Percentiles rank a stretch among this genome's conserved stretches.
These are phyloP conservation scores for Pichia norvegensis DNA, from an alignment of 1,139 yeast genomes.

Conservation along the genomic window DNA sequence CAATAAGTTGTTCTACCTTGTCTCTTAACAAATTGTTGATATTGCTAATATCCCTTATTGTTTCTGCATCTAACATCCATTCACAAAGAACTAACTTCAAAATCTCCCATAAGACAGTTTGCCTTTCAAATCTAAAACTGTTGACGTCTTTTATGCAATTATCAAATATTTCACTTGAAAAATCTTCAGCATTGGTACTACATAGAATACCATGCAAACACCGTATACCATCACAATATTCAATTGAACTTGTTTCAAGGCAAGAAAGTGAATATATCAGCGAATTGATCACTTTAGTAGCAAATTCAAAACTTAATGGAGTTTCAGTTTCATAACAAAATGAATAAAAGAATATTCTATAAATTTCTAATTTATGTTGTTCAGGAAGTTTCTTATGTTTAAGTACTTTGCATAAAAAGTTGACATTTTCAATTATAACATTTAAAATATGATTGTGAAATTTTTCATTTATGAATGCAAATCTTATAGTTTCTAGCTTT, in stretches of 20 bases:
- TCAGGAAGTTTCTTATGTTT: neutral
- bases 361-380: slow-evolving; percentile 7
- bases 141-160: slow-evolving; percentile 2
- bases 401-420: slow-evolving; percentile 1
- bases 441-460: slow-evolving; percentile 5
- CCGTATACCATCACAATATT: slow-evolving; percentile 2
- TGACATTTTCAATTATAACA: slow-evolving; percentile 1
- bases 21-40: neutral
- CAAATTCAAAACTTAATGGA: slow-evolving; percentile 6
- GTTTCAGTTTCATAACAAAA: slow-evolving; percentile 6
- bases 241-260: neutral
- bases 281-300: neutral
- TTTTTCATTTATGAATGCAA: slow-evolving; percentile 1
- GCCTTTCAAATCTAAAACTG: neutral
- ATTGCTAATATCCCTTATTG: neutral
- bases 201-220: slow-evolving; percentile 4
- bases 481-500: slow-evolving; percentile 1
- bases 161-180: slow-evolving; percentile 4
- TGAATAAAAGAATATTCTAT: slow-evolving; percentile 4
- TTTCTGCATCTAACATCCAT: slow-evolving; percentile 7
- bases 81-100: slow-evolving; percentile 7
- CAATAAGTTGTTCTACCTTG: neutral
- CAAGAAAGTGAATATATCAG: neutral
- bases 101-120: slow-evolving; percentile 9
- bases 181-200: slow-evolving; percentile 5